A percentile compares a stretch with the other conserved stretches of the same genome.
Evolutionary conservation across 2,329 filamentous ascomycete species (phyloP).

Genomic region (Hansfordia pulvinata): DNA sequence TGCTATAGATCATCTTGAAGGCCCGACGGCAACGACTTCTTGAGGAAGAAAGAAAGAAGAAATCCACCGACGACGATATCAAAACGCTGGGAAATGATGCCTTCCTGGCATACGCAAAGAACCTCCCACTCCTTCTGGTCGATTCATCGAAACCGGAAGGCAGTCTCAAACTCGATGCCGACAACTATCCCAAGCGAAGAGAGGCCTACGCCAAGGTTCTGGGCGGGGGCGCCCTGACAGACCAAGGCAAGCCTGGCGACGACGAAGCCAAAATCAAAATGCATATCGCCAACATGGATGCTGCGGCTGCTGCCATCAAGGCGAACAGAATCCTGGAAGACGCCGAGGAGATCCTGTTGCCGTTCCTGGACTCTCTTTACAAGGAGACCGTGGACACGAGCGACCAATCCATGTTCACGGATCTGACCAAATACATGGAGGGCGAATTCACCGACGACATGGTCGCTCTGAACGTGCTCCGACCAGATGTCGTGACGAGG

Average conservation of each 20-base stretch:
- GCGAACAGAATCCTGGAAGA: constrained; percentile 37
- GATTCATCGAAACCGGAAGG: constrained; percentile 22
- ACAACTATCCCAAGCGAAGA: constrained; percentile 34
- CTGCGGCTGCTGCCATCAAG: constrained; percentile 34
- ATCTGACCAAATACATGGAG: constrained; percentile 77
- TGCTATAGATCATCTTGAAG: constrained; percentile 38
- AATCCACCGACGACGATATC: constrained; percentile 31
- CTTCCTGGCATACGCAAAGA: constrained; percentile 40
- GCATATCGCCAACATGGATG: constrained; percentile 57
- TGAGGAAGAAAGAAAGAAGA: constrained; percentile 63
- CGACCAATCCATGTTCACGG: constrained; percentile 66
- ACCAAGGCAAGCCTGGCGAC: constrained; percentile 52
- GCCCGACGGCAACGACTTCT: constrained; percentile 70
- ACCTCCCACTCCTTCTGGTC: constrained; percentile 34
- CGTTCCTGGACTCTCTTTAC: constrained; percentile 64
- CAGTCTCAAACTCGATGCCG: constrained; percentile 33
- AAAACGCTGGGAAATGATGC: constrained; percentile 34
- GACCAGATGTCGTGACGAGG: constrained; percentile 69
- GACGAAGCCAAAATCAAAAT: constrained; percentile 81
- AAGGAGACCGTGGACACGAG: constrained; percentile 47
- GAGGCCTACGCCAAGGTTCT: constrained; percentile 42
- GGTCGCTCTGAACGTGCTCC: constrained; percentile 69
- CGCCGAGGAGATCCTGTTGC: constrained; percentile 56
- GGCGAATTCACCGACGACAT: constrained; percentile 82
- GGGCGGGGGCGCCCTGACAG: constrained; percentile 38